phyloP scores from a whole-genome alignment of 2,329 filamentous ascomycete genomes.

The Pyrenophora seminiperda region DNA sequence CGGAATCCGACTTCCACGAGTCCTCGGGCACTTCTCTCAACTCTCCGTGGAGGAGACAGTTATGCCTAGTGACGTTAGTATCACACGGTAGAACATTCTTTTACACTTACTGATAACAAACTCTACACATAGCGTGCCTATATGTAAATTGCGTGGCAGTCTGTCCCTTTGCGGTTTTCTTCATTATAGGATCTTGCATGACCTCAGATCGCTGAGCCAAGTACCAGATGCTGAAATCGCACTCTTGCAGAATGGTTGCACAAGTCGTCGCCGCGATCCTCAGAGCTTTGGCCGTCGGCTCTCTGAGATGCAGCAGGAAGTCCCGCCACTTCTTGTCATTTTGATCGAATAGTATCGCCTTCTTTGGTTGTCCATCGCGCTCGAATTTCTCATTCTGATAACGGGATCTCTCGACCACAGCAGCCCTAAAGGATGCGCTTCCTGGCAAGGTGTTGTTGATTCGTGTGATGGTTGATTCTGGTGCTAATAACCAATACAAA shows the following conservation, averaged over 20 bases:
- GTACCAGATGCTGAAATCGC: conserved; percentile 50
- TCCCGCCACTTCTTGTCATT: conserved; percentile 35
- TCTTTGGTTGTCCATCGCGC: conserved; percentile 14
- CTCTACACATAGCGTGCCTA: conserved; percentile 31
- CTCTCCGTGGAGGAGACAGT: conserved; percentile 52
- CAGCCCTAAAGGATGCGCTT: conserved; percentile 9
- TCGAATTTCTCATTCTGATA: conserved; percentile 30
- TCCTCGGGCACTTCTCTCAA: conserved; percentile 38
- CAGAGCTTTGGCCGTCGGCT: conserved; percentile 27
- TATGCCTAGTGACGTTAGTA: conserved; percentile 29
- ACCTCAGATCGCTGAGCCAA: conserved; percentile 40
- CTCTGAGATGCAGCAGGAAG: conserved; percentile 39
- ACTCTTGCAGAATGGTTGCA: conserved; percentile 42
- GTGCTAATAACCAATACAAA: conserved; percentile 49
- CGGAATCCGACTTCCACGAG: conserved; percentile 10
- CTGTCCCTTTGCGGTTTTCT: conserved; percentile 9
- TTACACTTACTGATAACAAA: conserved; percentile 40
- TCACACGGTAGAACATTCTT: not conserved
- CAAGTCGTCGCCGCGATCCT: conserved; percentile 45
- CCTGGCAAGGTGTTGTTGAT: conserved; percentile 16
- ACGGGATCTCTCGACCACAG: conserved; percentile 27
- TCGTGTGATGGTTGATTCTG: conserved; percentile 14
- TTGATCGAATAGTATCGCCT: conserved; percentile 29
- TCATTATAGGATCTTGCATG: conserved; percentile 13
- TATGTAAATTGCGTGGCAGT: conserved; percentile 21